Conservation (phyloP, 2,329 filamentous ascomycete genomes). For the Karstenula rhodostoma region DNA sequence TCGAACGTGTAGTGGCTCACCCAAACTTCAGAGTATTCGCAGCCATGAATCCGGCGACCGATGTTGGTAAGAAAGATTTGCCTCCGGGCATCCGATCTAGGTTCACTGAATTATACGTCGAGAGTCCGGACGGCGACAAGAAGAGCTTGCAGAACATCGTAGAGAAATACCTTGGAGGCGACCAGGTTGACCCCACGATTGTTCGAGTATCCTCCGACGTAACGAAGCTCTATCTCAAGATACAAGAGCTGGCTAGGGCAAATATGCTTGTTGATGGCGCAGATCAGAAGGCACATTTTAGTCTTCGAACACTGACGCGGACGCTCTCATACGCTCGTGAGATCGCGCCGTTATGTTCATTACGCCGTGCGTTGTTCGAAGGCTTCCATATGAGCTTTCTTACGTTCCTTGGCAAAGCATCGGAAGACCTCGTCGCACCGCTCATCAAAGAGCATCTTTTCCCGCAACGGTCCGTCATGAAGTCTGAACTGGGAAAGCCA, state of each 20-base stretch:
- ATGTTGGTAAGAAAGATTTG: conserved; percentile 94
- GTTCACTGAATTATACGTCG: conserved; percentile 95
- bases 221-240: conserved; percentile 85
- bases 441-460: conserved; percentile 84
- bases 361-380: conserved; percentile 88
- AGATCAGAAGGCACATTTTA: conserved; percentile 96
- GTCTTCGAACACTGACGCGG: conserved; percentile 89
- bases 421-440: conserved; percentile 79
- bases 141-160: conserved; percentile 90
- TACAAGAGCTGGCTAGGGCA: conserved; percentile 79
- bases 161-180: conserved; percentile 80
- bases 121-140: conserved; percentile 84
- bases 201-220: conserved; percentile 79
- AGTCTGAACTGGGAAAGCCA: conserved; percentile 78
- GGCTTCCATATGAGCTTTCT: conserved; percentile 98
- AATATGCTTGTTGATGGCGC: conserved; percentile 93
- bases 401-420: conserved; percentile 83
- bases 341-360: conserved; percentile 82
- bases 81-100: conserved; percentile 86
- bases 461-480: conserved; percentile 71
- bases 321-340: conserved; percentile 88
- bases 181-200: conserved; percentile 71
- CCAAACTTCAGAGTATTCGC: conserved; percentile 95
- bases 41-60: conserved; percentile 98
- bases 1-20: conserved; percentile 88